Percentiles rank a stretch among this genome's conserved stretches.
Evolutionary conservation across 768 basidiomycete genomes (phyloP).

Genomic region (Amanita fuliginea): DNA sequence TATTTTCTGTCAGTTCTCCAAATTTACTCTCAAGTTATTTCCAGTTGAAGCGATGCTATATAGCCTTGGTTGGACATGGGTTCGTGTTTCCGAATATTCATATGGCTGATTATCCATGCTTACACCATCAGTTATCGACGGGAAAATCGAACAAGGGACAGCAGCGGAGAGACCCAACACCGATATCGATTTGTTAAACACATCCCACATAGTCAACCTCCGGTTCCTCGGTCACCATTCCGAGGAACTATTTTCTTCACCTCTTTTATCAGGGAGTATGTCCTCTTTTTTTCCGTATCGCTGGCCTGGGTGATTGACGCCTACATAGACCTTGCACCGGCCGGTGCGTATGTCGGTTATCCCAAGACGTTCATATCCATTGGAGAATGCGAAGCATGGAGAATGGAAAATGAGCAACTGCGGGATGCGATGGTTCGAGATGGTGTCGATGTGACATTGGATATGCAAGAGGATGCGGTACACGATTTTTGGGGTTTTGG

Average conservation of each 20-base stretch:
- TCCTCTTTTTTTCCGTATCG: background rate
- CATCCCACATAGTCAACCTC: slow-evolving; percentile 10
- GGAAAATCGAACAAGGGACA: slow-evolving; percentile 1
- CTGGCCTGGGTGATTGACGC: background rate
- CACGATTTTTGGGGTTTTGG: slow-evolving; percentile 7
- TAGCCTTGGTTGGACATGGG: slow-evolving; percentile 14
- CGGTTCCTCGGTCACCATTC: slow-evolving; percentile 12
- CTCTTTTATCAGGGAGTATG: slow-evolving; percentile 12
- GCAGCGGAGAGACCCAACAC: slow-evolving; percentile 9
- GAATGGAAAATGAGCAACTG: slow-evolving; percentile 12
- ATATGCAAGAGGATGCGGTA: slow-evolving; percentile 14
- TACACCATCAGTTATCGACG: slow-evolving; percentile 7
- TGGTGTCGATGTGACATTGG: slow-evolving; percentile 13
- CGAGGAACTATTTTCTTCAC: slow-evolving; percentile 7
- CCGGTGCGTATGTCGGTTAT: slow-evolving; percentile 10
- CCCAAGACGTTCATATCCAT: slow-evolving; percentile 11
- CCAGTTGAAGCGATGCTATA: too few relatives aligned
- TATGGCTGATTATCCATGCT: too few relatives aligned
- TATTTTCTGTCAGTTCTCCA: too few relatives aligned
- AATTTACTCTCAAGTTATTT: too few relatives aligned
- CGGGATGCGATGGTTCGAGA: slow-evolving; percentile 10
- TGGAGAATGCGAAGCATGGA: slow-evolving; percentile 6
- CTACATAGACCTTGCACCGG: slow-evolving; percentile 8
- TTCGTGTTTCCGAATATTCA: background rate
- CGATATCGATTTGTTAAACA: slow-evolving; percentile 10